These are phyloP conservation scores for Aspergillus clavatus DNA, from an alignment of 2,329 filamentous ascomycete genomes.

Conservation along the genomic window DNA sequence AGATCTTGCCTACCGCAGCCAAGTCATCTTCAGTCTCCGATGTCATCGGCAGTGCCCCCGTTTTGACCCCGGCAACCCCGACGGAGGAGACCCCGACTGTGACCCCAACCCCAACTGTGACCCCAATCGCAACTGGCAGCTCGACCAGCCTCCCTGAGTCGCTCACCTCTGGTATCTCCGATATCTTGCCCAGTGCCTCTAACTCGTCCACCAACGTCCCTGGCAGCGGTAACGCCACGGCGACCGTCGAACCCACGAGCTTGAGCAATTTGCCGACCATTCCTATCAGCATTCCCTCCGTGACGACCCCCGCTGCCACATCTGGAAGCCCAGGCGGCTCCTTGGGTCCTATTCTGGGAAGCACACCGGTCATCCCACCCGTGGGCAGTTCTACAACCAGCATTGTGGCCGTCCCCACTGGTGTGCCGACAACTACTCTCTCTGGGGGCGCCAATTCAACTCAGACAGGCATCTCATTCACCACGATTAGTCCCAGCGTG, in stretches of 20 bases:
- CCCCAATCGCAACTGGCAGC: not conserved
- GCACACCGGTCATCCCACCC: not conserved
- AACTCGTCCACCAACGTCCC: not conserved
- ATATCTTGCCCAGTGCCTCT: not conserved
- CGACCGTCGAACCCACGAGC: not conserved
- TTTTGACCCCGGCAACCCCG: not conserved
- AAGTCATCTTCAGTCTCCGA: not conserved
- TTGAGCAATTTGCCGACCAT: slow-evolving; percentile 16
- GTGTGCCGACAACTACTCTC: slow-evolving; percentile 2
- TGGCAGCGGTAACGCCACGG: slow-evolving; percentile 1
- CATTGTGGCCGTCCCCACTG: slow-evolving; percentile 10
- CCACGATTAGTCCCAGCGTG: slow-evolving; percentile 10
- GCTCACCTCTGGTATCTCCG: not conserved
- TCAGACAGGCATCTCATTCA: not conserved
- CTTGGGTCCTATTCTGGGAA: slow-evolving; percentile 1
- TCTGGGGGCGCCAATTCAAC: not conserved
- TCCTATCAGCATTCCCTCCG: slow-evolving; percentile 24
- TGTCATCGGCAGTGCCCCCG: not conserved
- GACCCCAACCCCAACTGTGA: not conserved
- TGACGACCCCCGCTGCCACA: slow-evolving; percentile 7
- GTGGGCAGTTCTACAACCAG: slow-evolving; percentile 7
- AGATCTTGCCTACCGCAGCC: not conserved
- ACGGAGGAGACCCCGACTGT: too few species aligned
- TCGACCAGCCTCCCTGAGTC: not conserved
- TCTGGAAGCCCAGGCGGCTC: slow-evolving; percentile 7